These are phyloP conservation scores for Plasmodium cynomolgi DNA, from an alignment of 169 alveolate genomes.

Conservation along the genomic window DNA sequence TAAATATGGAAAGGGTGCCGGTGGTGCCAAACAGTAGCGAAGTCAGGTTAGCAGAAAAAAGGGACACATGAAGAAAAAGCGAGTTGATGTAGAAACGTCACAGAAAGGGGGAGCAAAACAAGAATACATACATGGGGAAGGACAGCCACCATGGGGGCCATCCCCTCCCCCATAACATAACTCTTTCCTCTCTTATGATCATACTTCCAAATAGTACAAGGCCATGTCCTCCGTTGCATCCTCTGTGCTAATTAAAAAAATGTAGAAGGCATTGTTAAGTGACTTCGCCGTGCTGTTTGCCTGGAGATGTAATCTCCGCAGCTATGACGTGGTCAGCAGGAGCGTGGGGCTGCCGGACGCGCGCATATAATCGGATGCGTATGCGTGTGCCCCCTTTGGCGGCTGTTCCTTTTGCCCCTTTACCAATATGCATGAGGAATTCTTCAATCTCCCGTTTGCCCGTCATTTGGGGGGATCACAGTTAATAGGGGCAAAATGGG, in stretches of 20 bases:
- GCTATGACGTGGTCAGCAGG: neutral
- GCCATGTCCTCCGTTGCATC: slow-evolving; percentile 68
- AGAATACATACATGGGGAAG: neutral
- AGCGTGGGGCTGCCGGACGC: neutral
- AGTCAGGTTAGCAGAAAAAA: neutral
- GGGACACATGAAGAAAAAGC: no score
- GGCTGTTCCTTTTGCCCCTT: neutral
- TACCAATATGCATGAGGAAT: slow-evolving; percentile 57
- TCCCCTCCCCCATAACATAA: neutral
- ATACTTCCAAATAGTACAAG: slow-evolving; percentile 50
- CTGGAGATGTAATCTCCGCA: neutral
- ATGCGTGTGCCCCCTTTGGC: neutral
- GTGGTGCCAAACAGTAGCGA: no score
- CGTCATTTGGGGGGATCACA: neutral
- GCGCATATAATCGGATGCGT: neutral
- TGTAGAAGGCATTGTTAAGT: slow-evolving; percentile 8
- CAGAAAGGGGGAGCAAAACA: neutral
- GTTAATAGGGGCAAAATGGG: neutral
- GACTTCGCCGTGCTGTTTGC: neutral
- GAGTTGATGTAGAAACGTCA: neutral
- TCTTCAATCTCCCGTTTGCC: slow-evolving; percentile 35
- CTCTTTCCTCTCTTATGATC: neutral
- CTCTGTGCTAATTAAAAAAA: slow-evolving; percentile 50
- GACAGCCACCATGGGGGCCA: neutral
- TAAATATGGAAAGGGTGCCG: neutral